phyloP scores from a whole-genome alignment of 768 basidiomycete genomes.

The Basidioascus undulatus region DNA sequence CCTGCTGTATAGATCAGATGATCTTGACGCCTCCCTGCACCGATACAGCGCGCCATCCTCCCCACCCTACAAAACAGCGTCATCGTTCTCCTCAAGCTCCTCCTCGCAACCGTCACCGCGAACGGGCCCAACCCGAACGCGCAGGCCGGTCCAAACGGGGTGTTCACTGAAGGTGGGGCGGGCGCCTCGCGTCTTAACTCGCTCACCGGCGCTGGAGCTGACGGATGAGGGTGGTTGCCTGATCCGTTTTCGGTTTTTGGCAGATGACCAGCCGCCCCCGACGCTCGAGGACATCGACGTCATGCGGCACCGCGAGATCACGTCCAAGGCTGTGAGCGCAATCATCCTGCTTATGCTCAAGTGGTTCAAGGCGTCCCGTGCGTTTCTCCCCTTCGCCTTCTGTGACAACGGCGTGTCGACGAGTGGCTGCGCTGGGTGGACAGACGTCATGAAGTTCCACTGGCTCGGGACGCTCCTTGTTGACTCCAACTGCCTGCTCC shows the following conservation, averaged over 20 bases:
- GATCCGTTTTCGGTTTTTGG: no score
- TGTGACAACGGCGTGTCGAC: not conserved
- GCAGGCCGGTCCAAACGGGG: no score
- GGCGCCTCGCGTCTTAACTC: no score
- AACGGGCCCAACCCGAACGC: constrained; percentile 33
- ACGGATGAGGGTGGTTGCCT: no score
- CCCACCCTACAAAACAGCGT: constrained; percentile 75
- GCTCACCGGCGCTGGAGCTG: no score
- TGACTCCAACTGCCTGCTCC: constrained; percentile 77
- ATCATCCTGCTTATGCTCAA: constrained; percentile 72
- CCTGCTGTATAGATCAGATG: no score
- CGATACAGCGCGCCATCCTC: constrained; percentile 51
- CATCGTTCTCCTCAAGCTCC: constrained; percentile 68
- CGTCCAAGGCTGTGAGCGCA: constrained; percentile 87
- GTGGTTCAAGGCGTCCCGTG: constrained; percentile 98
- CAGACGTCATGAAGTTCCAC: constrained; percentile 96
- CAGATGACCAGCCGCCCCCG: constrained; percentile 30
- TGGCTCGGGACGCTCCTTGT: constrained; percentile 85
- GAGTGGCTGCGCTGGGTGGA: not conserved
- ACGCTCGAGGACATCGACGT: constrained; percentile 81
- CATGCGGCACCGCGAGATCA: constrained; percentile 85
- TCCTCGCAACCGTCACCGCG: constrained; percentile 80
- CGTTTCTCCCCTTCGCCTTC: constrained; percentile 17
- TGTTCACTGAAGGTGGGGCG: no score
- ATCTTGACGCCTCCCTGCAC: no score